These are phyloP conservation scores for Coprinopsis strossmayeri DNA, from an alignment of 768 basidiomycete species.

Conservation along the genomic window DNA sequence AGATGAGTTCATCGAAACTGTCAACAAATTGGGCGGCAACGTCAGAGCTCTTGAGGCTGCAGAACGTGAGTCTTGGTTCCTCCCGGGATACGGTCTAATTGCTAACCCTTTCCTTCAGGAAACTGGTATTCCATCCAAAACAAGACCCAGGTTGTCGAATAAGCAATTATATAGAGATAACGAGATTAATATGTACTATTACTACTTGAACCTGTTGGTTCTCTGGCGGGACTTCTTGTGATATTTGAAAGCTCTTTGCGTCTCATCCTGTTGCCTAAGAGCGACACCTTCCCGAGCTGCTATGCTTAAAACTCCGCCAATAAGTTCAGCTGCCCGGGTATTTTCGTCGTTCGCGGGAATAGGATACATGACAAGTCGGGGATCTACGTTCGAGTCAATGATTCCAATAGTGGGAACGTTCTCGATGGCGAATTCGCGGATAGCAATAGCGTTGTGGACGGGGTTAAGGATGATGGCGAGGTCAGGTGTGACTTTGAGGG, in stretches of 20 bases:
- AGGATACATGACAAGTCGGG: slow-evolving; percentile 93
- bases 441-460: slow-evolving; percentile 72
- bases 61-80: slow-evolving; percentile 58
- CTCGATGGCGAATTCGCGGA: slow-evolving; percentile 84
- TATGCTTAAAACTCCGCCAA: slow-evolving; percentile 84
- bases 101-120: slow-evolving; percentile 31
- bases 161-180: slow-evolving; percentile 16
- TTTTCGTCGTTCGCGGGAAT: slow-evolving; percentile 99
- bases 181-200: slow-evolving; percentile 15
- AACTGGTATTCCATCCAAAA: slow-evolving; percentile 68
- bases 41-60: slow-evolving; percentile 78
- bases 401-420: slow-evolving; percentile 93
- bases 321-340: slow-evolving; percentile 81
- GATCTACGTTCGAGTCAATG: slow-evolving; percentile 93
- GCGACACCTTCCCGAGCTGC: slow-evolving; percentile 74
- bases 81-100: background rate
- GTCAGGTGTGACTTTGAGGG: slow-evolving; percentile 68
- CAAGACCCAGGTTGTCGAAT: slow-evolving; percentile 21
- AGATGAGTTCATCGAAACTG: slow-evolving; percentile 93
- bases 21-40: slow-evolving; percentile 92
- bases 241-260: slow-evolving; percentile 23
- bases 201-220: slow-evolving; percentile 12
- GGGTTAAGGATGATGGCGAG: slow-evolving; percentile 91
- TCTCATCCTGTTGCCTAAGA: slow-evolving; percentile 26
- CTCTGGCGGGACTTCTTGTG: slow-evolving; percentile 20